Evolutionary conservation across 257 asterid species (phyloP), one percentile per base, ranked within the genome.

Genomic region (Avicennia marina): DNA sequence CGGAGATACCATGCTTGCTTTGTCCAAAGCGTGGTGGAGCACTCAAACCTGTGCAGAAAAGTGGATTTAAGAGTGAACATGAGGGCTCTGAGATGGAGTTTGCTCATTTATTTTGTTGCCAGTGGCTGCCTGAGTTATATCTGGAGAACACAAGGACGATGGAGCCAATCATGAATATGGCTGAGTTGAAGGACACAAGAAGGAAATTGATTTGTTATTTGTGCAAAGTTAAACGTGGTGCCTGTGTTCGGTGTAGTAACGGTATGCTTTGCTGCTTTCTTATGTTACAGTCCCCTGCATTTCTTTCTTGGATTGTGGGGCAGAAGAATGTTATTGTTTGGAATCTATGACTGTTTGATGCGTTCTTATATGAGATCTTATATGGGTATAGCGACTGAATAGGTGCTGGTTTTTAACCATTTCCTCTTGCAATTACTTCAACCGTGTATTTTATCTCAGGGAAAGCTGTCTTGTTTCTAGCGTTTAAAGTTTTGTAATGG

Each of bases 191-290:
- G 75, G 95, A 86, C 58, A 72, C 89, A 33, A 79, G 82, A 68
- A 79, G 70, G 69, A 93, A 83, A 67, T 58, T 79, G 81, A 62
- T 89, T 77, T 93, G 99, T 72, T 72, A 68, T 71, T 68, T 93
- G 75, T 93, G 99, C 94, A 93, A 89, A 86, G 87, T 78, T 82
- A 93, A 89, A 68, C 74, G 67, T 66, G 99, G 99, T 74, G 89
- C 93, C 53, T 88, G 97, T 77, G 94, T 93, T 54, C 86, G 94
- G 57, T 93, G 99, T 89, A 93, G 97, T 73, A 84, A 82, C 71
- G 99, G 99, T 93, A 93, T 77, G 96, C 79, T 49, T 67, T 76
- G 75, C 59, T 64, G 69, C 74, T 72, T 81, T 70, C 72, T 75
- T 63, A 67, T 51, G 70, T 71, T 76, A 67, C 66, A 60, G 24